These are phyloP conservation scores for Sugiyamaella novakii DNA, from an alignment of 1,139 yeast species.

Conservation along the genomic window DNA sequence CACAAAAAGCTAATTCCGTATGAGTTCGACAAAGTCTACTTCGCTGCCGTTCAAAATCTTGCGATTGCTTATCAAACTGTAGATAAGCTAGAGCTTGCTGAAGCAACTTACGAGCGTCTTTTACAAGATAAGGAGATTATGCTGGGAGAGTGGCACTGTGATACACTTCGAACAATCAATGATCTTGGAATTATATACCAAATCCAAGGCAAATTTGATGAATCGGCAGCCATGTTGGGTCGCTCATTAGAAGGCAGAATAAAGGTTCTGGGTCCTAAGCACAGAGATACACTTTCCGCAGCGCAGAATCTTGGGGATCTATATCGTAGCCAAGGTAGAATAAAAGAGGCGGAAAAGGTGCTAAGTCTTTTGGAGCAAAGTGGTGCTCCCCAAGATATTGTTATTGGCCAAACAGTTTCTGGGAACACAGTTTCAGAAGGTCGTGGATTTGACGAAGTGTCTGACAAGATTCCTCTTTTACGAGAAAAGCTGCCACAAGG, in stretches of 20 bases:
- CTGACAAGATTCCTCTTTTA: neutral
- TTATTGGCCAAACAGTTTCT: too few species aligned
- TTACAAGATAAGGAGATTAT: slow-evolving; percentile 1
- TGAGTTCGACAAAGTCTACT: slow-evolving; percentile 1
- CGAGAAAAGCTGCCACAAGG: neutral
- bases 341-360: neutral
- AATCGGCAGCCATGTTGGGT: slow-evolving; percentile 1
- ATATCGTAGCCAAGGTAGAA: neutral
- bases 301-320: slow-evolving; percentile 2
- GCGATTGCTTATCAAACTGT: slow-evolving; percentile 8
- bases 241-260: slow-evolving; percentile 7
- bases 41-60: slow-evolving; percentile 4
- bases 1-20: slow-evolving; percentile 3
- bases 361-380: neutral
- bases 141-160: slow-evolving; percentile 1
- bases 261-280: slow-evolving; percentile 3
- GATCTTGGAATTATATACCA: slow-evolving; percentile 4
- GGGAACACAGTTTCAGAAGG: neutral
- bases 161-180: slow-evolving; percentile 8
- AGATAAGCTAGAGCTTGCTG: neutral
- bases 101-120: slow-evolving; percentile 1
- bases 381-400: neutral
- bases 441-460: neutral
- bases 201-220: neutral
- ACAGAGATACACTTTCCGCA: neutral